Evolutionary conservation across 2,329 filamentous ascomycete genomes (phyloP).

Genomic region (Fusarium austroafricanum): DNA sequence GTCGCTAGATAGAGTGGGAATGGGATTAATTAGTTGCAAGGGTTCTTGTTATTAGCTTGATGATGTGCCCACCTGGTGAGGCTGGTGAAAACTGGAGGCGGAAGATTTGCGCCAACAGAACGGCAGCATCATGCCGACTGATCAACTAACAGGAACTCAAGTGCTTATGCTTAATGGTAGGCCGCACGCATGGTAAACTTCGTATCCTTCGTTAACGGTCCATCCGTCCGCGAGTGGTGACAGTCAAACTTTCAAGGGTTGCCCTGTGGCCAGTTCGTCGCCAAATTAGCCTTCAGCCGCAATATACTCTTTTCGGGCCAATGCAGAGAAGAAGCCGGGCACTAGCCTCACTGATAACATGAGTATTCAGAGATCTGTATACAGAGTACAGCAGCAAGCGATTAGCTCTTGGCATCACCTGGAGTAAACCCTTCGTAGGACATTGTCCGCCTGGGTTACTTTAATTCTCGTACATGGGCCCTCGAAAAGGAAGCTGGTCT

Average conservation of each 20-base stretch:
- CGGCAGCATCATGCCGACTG: neutral
- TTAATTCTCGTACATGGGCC: conserved; percentile 1
- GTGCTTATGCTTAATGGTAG: conserved; percentile 9
- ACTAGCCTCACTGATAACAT: conserved; percentile 4
- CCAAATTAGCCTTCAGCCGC: conserved; percentile 18
- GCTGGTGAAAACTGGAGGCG: conserved; percentile 14
- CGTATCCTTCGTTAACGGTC: neutral
- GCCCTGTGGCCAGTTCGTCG: neutral
- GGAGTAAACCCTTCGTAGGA: conserved; percentile 7
- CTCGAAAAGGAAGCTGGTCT: conserved; percentile 23
- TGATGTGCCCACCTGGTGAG: conserved; percentile 1
- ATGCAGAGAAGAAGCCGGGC: conserved; percentile 5
- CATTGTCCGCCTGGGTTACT: neutral
- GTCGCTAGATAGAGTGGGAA: conserved; percentile 11
- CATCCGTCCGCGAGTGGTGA: neutral
- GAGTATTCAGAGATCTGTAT: neutral
- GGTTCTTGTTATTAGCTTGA: conserved; percentile 24
- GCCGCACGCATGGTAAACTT: neutral
- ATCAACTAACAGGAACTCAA: conserved; percentile 21
- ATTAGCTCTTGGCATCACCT: conserved; percentile 5
- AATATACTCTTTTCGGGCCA: neutral
- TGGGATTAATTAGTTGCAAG: conserved; percentile 32
- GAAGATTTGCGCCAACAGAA: conserved; percentile 8
- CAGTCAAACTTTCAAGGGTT: neutral
- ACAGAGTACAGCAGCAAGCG: neutral